Evolutionary conservation across 108 stramenopile genomes (phyloP), one percentile per base, ranked within the genome.

Genomic region (Stephanodiscus minutulus): DNA sequence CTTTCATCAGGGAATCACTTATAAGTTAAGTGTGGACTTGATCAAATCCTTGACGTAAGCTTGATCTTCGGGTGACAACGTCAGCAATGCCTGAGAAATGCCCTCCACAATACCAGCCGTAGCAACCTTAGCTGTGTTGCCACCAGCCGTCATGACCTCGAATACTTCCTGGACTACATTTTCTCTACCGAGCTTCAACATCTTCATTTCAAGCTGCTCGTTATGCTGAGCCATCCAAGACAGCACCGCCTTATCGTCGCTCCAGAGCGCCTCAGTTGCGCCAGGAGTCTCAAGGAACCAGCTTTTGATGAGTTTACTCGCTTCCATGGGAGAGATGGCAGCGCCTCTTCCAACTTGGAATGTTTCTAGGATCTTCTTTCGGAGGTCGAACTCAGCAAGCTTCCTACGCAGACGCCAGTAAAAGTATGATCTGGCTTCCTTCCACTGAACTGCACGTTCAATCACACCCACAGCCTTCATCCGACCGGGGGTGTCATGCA

Each of bases 381-480:
- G 75, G 9, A 98, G 68, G 72, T 96, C 97, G 68, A 98, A 98
- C 75, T 99, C 98, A 18, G 97, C 97, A 21, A 99, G 82, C 62
- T 98, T 97, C 49, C 99, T 85, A 48, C 98, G 91, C 7, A 99
- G 87, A 24, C 99, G 84, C 97, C 96, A 96, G 88, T 95, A 98
- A 70, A 99, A 98, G 91, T 88, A 97, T 9, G 85, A 64, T 33
- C 99, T 85, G 5, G 97, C 82, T 31, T 86, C 27, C 27, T 63
- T 73, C 99, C 99, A 99, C 73, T 94, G 93, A 7, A 99, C 95
- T 31, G 87, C 85, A 35, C 84, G 70, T 52, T 96, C 72, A 77
- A 99, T 98, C 6, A 98, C 98, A 52, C 98, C 98, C 66, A 96
- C 97, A 55, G 98, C 97, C 79, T 94, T 85, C 99, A 99, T 99